A percentile compares a stretch with the other conserved stretches of the same genome.
Conservation (phyloP, 2,329 filamentous ascomycete genomes). For the Aspergillus candidus region DNA sequence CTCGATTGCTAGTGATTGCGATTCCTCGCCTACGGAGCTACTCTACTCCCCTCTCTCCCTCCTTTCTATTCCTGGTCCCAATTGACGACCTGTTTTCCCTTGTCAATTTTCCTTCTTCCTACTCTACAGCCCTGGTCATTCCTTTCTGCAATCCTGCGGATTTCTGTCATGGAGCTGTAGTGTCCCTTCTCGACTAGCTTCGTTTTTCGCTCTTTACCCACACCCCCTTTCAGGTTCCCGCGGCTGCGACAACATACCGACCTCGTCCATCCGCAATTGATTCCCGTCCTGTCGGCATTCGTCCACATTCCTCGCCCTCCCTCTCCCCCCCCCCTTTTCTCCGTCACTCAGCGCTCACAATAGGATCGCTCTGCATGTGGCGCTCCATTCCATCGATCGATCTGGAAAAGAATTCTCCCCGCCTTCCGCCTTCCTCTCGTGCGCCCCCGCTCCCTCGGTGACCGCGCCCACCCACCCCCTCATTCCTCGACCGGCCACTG, state of each 20-base stretch:
- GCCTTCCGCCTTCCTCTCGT: constrained; percentile 6
- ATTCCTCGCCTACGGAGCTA: too few species aligned
- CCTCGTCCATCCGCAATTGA: neutral
- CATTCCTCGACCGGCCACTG: constrained; percentile 20
- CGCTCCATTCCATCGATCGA: constrained; percentile 16
- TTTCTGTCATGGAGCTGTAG: constrained; percentile 9
- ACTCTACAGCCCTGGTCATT: neutral
- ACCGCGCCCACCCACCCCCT: constrained; percentile 3
- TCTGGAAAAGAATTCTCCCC: constrained; percentile 18
- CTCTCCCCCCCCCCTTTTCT: constrained; percentile 5
- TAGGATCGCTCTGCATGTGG: constrained; percentile 21
- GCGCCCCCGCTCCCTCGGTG: constrained; percentile 14
- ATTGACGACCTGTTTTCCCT: too few species aligned
- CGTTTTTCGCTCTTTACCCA: neutral
- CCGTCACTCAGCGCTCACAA: constrained; percentile 1
- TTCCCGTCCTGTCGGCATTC: constrained; percentile 4
- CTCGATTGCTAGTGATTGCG: too few species aligned
- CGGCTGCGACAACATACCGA: constrained; percentile 1
- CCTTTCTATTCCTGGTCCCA: too few species aligned
- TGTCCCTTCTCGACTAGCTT: neutral
- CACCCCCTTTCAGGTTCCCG: constrained; percentile 7
- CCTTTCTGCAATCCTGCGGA: neutral
- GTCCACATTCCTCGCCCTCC: constrained; percentile 19
- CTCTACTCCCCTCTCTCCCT: too few species aligned
- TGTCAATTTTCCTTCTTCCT: too few species aligned